These are phyloP conservation scores for Nannochloropsis salina DNA, from an alignment of 108 stramenopile genomes.

Conservation along the genomic window DNA sequence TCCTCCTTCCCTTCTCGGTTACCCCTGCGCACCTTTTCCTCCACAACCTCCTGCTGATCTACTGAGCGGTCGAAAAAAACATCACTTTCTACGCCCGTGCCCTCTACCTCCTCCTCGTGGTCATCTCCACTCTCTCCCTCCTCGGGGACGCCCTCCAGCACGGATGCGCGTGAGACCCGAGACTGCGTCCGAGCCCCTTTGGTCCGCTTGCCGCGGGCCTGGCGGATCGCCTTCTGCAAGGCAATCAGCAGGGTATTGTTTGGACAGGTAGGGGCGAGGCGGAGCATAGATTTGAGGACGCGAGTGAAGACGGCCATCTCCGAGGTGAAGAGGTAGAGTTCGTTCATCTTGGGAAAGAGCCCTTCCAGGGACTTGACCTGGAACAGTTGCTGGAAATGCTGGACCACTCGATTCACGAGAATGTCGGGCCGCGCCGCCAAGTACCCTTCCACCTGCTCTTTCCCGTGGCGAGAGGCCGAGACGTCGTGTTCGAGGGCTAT, in stretches of 20 bases:
- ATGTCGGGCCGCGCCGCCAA: constrained; percentile 36
- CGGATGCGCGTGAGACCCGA: not conserved
- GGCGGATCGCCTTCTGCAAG: not conserved
- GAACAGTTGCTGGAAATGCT: constrained; percentile 45
- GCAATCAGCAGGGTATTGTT: not conserved
- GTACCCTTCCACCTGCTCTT: constrained; percentile 27
- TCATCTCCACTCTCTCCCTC: not conserved
- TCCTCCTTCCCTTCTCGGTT: not conserved
- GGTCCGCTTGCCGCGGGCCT: not conserved
- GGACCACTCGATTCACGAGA: constrained; percentile 35
- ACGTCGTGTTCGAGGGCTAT: constrained; percentile 10
- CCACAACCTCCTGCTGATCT: not conserved
- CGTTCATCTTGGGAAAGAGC: constrained; percentile 49
- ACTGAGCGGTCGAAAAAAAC: not conserved
- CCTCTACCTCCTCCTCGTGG: not conserved
- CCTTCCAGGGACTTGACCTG: constrained; percentile 37
- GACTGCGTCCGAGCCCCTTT: not conserved
- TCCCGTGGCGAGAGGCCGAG: constrained; percentile 26
- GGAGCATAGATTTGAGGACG: constrained; percentile 31
- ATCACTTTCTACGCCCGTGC: not conserved
- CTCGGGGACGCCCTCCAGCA: constrained; percentile 2
- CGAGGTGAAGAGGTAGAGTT: constrained; percentile 40
- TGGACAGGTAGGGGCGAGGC: constrained; percentile 9
- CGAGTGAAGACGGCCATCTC: constrained; percentile 44
- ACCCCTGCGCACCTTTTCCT: not conserved